Conservation (phyloP, 1,284 basidiomycete genomes). For the Entoloma clypeatum region DNA sequence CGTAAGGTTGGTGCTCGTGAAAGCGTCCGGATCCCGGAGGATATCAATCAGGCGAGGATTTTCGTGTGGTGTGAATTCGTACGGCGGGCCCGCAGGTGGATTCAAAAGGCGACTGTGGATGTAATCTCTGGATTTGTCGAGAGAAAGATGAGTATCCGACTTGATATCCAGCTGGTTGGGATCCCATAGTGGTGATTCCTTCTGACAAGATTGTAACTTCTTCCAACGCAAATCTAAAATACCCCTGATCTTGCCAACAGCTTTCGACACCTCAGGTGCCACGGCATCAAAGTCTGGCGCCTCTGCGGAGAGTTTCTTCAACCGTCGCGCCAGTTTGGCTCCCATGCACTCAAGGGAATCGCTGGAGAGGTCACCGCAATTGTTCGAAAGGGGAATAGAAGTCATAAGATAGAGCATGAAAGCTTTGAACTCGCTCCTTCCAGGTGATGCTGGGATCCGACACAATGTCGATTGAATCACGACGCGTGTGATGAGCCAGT, state of each 20-base stretch:
- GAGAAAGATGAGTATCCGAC: slow-evolving; percentile 28
- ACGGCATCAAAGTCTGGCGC: slow-evolving; percentile 19
- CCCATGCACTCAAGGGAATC: slow-evolving; percentile 33
- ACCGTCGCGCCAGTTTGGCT: slow-evolving; percentile 22
- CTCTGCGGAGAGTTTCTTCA: slow-evolving; percentile 32
- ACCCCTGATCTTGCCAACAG: slow-evolving; percentile 12
- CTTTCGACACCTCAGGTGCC: slow-evolving; percentile 17
- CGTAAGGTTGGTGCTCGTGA: slow-evolving; percentile 4
- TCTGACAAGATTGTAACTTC: slow-evolving; percentile 23
- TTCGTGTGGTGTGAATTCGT: slow-evolving; percentile 3
- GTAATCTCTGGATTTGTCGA: slow-evolving; percentile 26
- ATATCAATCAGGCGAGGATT: slow-evolving; percentile 12
- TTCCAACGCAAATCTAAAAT: slow-evolving; percentile 32
- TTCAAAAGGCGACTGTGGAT: background rate
- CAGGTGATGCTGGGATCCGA: slow-evolving; percentile 5
- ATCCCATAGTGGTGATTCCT: slow-evolving; percentile 22
- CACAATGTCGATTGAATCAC: slow-evolving; percentile 40
- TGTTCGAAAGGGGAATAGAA: slow-evolving; percentile 24
- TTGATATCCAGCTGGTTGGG: slow-evolving; percentile 25
- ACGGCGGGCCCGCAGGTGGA: background rate
- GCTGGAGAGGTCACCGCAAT: slow-evolving; percentile 22
- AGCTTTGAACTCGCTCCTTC: slow-evolving; percentile 37
- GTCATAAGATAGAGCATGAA: slow-evolving; percentile 44
- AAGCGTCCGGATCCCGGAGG: no score
- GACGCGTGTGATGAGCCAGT: slow-evolving; percentile 45